Evolutionary conservation across 2,329 filamentous ascomycete genomes (phyloP).

Genomic region (Aureobasidium sp.): DNA sequence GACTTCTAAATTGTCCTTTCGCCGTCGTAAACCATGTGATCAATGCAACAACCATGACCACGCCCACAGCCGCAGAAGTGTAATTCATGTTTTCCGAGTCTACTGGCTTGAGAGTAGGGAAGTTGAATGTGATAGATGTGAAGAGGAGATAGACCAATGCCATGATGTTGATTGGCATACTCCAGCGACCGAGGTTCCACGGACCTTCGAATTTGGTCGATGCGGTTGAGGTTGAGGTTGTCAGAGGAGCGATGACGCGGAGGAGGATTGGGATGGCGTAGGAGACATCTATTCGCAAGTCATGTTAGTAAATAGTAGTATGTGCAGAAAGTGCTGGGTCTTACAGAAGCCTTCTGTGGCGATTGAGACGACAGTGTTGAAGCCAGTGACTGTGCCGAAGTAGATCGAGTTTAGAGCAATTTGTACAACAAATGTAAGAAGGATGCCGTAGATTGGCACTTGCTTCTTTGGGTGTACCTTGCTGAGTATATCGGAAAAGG

Average conservation of each 20-base stretch:
- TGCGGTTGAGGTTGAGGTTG: slow-evolving; percentile 37
- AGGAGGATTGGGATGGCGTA: slow-evolving; percentile 50
- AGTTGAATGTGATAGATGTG: slow-evolving; percentile 50
- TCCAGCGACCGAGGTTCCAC: slow-evolving; percentile 40
- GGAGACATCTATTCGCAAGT: slow-evolving; percentile 44
- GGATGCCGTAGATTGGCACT: slow-evolving; percentile 18
- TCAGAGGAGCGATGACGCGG: slow-evolving; percentile 40
- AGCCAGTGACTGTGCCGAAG: slow-evolving; percentile 19
- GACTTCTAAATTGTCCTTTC: slow-evolving; percentile 44
- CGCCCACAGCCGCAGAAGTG: slow-evolving; percentile 48
- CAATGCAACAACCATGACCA: slow-evolving; percentile 45
- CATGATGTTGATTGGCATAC: slow-evolving; percentile 40
- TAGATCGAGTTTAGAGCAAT: slow-evolving; percentile 21
- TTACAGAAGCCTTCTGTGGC: slow-evolving; percentile 51
- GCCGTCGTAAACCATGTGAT: slow-evolving; percentile 48
- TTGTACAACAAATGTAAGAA: slow-evolving; percentile 16
- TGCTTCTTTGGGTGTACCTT: slow-evolving; percentile 21
- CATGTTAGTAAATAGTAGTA: background rate
- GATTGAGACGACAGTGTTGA: slow-evolving; percentile 39
- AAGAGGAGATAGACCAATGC: slow-evolving; percentile 49
- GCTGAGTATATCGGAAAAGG: slow-evolving; percentile 43
- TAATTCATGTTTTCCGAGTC: slow-evolving; percentile 52
- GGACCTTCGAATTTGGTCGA: slow-evolving; percentile 36
- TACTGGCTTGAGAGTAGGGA: slow-evolving; percentile 47
- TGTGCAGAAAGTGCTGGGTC: slow-evolving; percentile 15